Conservation (phyloP, 2,329 filamentous ascomycete genomes). For the Mollisiaceae sp. region DNA sequence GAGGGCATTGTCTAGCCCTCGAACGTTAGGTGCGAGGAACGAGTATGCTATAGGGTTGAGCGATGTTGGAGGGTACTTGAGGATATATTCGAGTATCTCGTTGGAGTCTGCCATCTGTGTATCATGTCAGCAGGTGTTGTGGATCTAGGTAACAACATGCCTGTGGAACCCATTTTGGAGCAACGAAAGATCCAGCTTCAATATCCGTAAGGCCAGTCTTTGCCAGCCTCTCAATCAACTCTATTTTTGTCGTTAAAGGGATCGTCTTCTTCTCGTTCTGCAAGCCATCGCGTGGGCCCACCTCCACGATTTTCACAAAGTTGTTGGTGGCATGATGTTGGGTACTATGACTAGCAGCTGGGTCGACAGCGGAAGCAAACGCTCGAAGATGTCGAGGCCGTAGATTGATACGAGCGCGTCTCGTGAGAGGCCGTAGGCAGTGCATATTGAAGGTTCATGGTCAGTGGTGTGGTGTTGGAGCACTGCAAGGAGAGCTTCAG, state of each 20-base stretch:
- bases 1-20: slow-evolving; percentile 70
- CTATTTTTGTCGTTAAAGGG: slow-evolving; percentile 73
- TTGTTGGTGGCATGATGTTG: slow-evolving; percentile 36
- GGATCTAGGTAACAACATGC: slow-evolving; percentile 46
- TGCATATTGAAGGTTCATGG: slow-evolving; percentile 27
- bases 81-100: slow-evolving; percentile 73
- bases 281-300: slow-evolving; percentile 83
- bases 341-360: slow-evolving; percentile 16
- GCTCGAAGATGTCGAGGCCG: slow-evolving; percentile 28
- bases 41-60: slow-evolving; percentile 70
- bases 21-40: slow-evolving; percentile 79
- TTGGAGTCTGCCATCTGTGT: slow-evolving; percentile 77
- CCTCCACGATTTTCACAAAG: slow-evolving; percentile 73
- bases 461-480: slow-evolving; percentile 9
- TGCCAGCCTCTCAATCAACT: slow-evolving; percentile 73
- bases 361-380: slow-evolving; percentile 33
- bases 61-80: slow-evolving; percentile 61
- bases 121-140: slow-evolving; percentile 8
- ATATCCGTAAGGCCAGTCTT: slow-evolving; percentile 73
- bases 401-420: slow-evolving; percentile 14
- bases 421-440: slow-evolving; percentile 28
- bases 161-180: slow-evolving; percentile 85
- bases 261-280: slow-evolving; percentile 82
- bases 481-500: not conserved
- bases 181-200: slow-evolving; percentile 82